These are phyloP conservation scores for Ampelomyces quisqualis DNA, from an alignment of 2,329 filamentous ascomycete genomes.

Conservation along the genomic window DNA sequence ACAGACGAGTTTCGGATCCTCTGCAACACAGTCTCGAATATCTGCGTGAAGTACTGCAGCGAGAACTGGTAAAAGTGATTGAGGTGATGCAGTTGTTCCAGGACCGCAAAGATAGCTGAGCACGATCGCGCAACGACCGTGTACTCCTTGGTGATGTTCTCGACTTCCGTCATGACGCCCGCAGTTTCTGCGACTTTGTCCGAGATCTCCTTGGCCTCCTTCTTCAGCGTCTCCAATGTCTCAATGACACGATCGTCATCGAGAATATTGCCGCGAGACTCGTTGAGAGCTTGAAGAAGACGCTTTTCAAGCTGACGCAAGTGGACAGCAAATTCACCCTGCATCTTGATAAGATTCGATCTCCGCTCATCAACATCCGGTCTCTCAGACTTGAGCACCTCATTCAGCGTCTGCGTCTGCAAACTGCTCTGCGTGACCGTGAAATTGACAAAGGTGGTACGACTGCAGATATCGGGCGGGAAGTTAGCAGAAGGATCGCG, in stretches of 20 bases:
- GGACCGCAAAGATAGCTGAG: constrained; percentile 93
- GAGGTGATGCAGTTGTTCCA: constrained; percentile 96
- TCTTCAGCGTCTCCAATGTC: constrained; percentile 96
- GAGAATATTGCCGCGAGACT: constrained; percentile 94
- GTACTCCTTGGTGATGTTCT: constrained; percentile 93
- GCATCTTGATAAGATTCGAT: constrained; percentile 96
- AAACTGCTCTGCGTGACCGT: constrained; percentile 98
- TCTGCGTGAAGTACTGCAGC: constrained; percentile 95
- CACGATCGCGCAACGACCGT: constrained; percentile 89
- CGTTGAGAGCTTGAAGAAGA: constrained; percentile 90
- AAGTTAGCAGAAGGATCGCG: constrained; percentile 95
- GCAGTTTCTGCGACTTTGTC: constrained; percentile 95
- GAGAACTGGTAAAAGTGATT: constrained; percentile 99
- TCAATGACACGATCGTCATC: constrained; percentile 98
- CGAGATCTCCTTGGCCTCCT: constrained; percentile 93
- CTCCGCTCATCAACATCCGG: constrained; percentile 95
- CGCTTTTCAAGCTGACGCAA: constrained; percentile 93
- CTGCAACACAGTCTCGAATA: constrained; percentile 89
- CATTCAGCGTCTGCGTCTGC: constrained; percentile 95
- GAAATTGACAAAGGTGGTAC: constrained; percentile 99
- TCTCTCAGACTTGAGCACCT: constrained; percentile 94
- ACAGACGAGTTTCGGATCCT: constrained; percentile 73
- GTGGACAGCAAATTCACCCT: constrained; percentile 99
- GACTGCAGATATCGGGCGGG: constrained; percentile 93
- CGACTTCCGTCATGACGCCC: constrained; percentile 96